Percentiles rank a stretch among this genome's conserved stretches.
These are phyloP conservation scores for Globisporangium nunn DNA, from an alignment of 352 stramenopile genomes.

Conservation along the genomic window DNA sequence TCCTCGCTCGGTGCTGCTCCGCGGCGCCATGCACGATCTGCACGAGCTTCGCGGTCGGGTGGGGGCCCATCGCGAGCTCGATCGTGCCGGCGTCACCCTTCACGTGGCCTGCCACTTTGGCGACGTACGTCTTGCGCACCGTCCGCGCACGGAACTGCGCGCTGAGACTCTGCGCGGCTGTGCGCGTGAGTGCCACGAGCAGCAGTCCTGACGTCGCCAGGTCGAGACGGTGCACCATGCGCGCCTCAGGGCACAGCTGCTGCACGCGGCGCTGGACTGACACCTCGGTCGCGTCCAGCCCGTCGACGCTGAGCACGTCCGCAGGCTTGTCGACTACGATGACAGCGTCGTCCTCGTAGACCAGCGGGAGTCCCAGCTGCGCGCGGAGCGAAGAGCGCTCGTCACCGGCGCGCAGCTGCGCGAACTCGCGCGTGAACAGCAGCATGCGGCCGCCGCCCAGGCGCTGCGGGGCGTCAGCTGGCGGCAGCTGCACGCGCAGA, in stretches of 20 bases:
- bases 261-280: conserved; percentile 46
- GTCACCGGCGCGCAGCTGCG: conserved; percentile 4
- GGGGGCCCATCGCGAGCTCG: conserved; percentile 39
- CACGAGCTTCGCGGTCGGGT: conserved; percentile 36
- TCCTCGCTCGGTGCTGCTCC: not conserved
- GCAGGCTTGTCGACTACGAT: conserved; percentile 56
- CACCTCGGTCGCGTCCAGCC: conserved; percentile 20
- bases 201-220: conserved; percentile 69
- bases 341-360: conserved; percentile 48
- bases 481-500: conserved; percentile 22
- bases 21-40: conserved; percentile 30
- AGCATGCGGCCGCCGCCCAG: conserved; percentile 33
- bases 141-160: conserved; percentile 54
- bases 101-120: conserved; percentile 38
- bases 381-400: conserved; percentile 1
- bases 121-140: conserved; percentile 55
- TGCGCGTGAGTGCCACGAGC: conserved; percentile 53
- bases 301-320: conserved; percentile 53
- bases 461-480: conserved; percentile 11
- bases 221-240: conserved; percentile 78
- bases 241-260: conserved; percentile 35
- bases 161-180: conserved; percentile 53
- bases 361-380: conserved; percentile 14
- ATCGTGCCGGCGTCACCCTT: conserved; percentile 20
- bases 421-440: conserved; percentile 37